These are phyloP conservation scores for Acephala macrosclerotiorum DNA, from an alignment of 2,329 filamentous ascomycete species.

Conservation along the genomic window DNA sequence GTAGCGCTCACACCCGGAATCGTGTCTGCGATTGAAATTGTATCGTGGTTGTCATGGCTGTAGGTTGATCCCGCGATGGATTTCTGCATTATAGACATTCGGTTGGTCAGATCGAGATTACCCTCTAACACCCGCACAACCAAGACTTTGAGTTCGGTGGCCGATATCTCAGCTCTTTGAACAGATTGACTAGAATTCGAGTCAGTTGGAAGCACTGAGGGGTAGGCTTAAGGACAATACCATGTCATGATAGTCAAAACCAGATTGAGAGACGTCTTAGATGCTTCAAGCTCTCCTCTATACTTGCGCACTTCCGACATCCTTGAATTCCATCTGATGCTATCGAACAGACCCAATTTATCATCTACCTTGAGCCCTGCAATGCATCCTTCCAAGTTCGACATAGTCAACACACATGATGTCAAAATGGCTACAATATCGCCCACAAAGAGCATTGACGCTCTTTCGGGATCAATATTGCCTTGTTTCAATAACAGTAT, in stretches of 20 bases:
- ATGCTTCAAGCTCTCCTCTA: conserved; percentile 17
- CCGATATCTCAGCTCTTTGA: conserved; percentile 12
- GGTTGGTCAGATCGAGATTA: conserved; percentile 9
- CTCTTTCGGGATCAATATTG: conserved; percentile 16
- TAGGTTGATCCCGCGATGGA: background rate
- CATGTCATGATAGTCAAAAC: conserved; percentile 25
- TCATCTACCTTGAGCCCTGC: conserved; percentile 13
- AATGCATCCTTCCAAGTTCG: conserved; percentile 22
- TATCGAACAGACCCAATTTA: conserved; percentile 16
- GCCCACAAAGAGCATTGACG: conserved; percentile 26
- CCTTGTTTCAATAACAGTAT: conserved; percentile 8
- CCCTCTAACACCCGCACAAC: conserved; percentile 11
- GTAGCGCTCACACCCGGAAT: background rate
- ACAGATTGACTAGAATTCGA: conserved; percentile 17
- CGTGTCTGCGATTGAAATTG: conserved; percentile 42
- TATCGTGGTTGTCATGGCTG: background rate
- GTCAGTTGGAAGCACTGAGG: background rate
- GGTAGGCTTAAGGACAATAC: background rate
- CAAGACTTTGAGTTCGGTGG: conserved; percentile 14
- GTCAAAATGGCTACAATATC: conserved; percentile 24
- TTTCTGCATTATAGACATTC: conserved; percentile 16
- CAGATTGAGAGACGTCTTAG: conserved; percentile 21
- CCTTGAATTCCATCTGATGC: conserved; percentile 20
- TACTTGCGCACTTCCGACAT: conserved; percentile 16
- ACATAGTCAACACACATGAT: conserved; percentile 22